A percentile compares a stretch with the other conserved stretches of the same genome.
Evolutionary conservation across 1,284 basidiomycete genomes (phyloP).

Genomic region (Cutaneotrichosporon dermatis): DNA sequence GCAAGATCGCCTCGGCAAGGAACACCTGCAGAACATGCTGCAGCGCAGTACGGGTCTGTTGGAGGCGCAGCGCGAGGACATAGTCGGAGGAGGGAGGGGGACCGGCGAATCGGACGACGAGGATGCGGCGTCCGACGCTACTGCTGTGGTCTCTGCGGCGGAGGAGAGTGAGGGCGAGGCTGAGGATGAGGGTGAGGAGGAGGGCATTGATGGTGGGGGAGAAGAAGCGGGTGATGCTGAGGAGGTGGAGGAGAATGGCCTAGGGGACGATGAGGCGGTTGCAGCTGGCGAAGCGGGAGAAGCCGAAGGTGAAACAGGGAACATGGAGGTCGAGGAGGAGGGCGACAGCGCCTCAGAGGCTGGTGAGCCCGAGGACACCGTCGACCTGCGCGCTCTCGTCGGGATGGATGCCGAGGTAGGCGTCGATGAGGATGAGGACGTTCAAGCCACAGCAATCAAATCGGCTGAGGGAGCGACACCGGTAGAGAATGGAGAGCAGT

Average conservation of each 20-base stretch:
- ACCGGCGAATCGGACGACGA: conserved; percentile 21
- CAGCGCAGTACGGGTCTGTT: conserved; percentile 84
- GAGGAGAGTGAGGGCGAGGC: conserved; percentile 42
- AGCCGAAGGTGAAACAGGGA: background rate
- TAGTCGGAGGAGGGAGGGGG: conserved; percentile 51
- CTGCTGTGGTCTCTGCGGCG: conserved; percentile 27
- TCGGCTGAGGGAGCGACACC: background rate
- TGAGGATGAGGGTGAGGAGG: conserved; percentile 15
- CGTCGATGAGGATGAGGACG: background rate
- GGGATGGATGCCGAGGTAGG: background rate
- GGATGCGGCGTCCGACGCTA: conserved; percentile 21
- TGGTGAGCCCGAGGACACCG: background rate
- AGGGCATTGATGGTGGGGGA: background rate
- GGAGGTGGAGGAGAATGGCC: background rate
- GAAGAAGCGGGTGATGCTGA: background rate
- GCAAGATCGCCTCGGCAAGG: conserved; percentile 65
- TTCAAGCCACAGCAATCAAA: too few relatives aligned
- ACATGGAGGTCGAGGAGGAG: background rate
- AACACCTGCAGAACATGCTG: conserved; percentile 84
- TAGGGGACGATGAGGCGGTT: background rate
- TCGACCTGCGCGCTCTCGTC: background rate
- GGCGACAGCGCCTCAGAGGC: background rate
- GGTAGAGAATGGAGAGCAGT: background rate
- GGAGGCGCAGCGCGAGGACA: conserved; percentile 71
- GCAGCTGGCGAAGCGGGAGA: background rate